Percentiles rank a stretch among this genome's conserved stretches.
Conservation (phyloP, 768 basidiomycete genomes). For the Mycena rosella region DNA sequence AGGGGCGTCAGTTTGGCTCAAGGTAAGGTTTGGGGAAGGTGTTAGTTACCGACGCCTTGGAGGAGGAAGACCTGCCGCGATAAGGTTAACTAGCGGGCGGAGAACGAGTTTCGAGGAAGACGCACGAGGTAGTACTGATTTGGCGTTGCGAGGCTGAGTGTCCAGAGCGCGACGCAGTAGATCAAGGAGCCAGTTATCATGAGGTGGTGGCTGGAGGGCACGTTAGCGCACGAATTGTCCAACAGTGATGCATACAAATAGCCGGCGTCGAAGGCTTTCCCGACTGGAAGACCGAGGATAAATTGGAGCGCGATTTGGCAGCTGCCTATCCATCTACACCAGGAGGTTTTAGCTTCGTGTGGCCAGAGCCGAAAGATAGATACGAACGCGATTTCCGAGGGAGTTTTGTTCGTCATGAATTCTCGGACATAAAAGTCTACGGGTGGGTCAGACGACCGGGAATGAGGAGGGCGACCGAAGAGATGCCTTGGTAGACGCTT, state of each 20-base stretch:
- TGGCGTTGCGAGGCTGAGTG: conserved; percentile 53
- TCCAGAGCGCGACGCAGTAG: conserved; percentile 55
- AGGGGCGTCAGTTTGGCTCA: conserved; percentile 19
- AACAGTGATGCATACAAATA: conserved; percentile 40
- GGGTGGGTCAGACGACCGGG: neutral
- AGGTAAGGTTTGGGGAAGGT: conserved; percentile 1
- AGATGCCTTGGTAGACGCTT: conserved; percentile 32
- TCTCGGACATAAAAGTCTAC: conserved; percentile 27
- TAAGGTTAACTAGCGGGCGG: conserved; percentile 23
- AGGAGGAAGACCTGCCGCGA: conserved; percentile 26
- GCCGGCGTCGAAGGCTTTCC: conserved; percentile 46
- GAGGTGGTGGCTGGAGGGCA: conserved; percentile 47
- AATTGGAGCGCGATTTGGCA: conserved; percentile 52
- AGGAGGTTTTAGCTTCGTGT: neutral
- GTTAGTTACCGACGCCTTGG: conserved; percentile 29
- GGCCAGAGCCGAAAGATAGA: neutral
- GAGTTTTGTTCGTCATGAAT: conserved; percentile 22
- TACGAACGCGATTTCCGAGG: conserved; percentile 30
- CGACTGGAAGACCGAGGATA: conserved; percentile 43
- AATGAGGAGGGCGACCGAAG: neutral
- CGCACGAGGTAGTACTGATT: conserved; percentile 50
- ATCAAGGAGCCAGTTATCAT: conserved; percentile 55
- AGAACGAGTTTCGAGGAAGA: conserved; percentile 2
- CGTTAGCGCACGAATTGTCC: neutral
- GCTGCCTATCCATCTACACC: conserved; percentile 48